phyloP scores from a whole-genome alignment of 225 moss, liverwort and hornwort species.

The Physcomitrium patens region DNA sequence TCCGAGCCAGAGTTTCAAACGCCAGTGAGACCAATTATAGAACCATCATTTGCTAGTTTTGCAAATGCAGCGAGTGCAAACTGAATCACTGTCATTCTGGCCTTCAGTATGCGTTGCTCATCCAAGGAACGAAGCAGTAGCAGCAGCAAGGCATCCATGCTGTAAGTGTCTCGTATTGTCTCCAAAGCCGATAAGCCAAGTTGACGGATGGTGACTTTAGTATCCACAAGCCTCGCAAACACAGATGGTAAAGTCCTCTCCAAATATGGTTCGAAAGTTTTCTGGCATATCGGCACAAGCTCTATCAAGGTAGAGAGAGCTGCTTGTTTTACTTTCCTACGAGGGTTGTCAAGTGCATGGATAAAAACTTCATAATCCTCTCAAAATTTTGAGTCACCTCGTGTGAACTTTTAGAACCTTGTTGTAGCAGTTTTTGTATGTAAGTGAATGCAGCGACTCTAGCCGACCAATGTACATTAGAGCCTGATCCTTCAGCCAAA shows the following conservation, averaged over 20 bases:
- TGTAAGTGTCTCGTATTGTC: constrained; percentile 39
- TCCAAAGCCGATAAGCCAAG: constrained; percentile 37
- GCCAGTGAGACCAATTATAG: constrained; percentile 42
- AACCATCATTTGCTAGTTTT: constrained; percentile 57
- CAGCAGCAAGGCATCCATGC: constrained; percentile 38
- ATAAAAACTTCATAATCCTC: constrained; percentile 73
- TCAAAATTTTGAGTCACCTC: constrained; percentile 79
- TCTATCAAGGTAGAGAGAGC: constrained; percentile 63
- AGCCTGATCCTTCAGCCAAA: constrained; percentile 66
- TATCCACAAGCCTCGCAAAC: constrained; percentile 60
- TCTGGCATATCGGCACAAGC: constrained; percentile 70
- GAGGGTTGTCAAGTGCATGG: constrained; percentile 75
- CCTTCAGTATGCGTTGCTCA: constrained; percentile 57
- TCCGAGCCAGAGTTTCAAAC: constrained; percentile 79
- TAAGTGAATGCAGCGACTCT: constrained; percentile 73
- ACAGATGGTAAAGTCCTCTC: constrained; percentile 75
- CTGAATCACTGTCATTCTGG: constrained; percentile 50
- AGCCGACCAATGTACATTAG: constrained; percentile 70
- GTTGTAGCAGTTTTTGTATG: constrained; percentile 63
- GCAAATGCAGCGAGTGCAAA: constrained; percentile 63
- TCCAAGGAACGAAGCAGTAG: constrained; percentile 50
- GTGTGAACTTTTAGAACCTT: constrained; percentile 64
- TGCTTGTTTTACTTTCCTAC: constrained; percentile 81
- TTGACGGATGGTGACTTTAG: constrained; percentile 37
- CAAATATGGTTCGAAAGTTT: constrained; percentile 69